phyloP scores from a whole-genome alignment of 495 filamentous ascomycete genomes.

The Cenococcum geophilum region DNA sequence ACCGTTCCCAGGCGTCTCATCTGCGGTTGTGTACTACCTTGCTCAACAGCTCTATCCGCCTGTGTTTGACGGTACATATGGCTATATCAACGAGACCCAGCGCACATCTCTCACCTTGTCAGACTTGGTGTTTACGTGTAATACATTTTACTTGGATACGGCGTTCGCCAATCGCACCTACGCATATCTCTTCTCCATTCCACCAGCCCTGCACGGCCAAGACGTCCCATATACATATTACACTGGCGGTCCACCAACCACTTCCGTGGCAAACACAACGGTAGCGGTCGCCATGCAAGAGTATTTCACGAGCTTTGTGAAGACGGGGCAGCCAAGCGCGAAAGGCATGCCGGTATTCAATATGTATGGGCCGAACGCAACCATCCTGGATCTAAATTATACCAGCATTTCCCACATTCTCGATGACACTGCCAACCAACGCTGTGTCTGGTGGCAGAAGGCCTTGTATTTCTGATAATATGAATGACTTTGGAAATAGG shows the following conservation, averaged over 20 bases:
- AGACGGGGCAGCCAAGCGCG: neutral
- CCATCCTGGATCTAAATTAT: neutral
- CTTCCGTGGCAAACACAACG: conserved; percentile 8
- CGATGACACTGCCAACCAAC: neutral
- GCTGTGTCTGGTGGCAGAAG: conserved; percentile 2
- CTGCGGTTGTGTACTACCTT: neutral
- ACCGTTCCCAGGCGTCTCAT: conserved; percentile 5
- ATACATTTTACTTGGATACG: conserved; percentile 40
- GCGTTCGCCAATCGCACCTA: conserved; percentile 49
- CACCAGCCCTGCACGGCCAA: conserved; percentile 48
- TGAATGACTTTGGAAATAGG: too few relatives aligned
- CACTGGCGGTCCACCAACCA: conserved; percentile 40
- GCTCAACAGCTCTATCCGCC: conserved; percentile 35
- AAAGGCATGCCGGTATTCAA: neutral
- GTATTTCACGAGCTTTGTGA: neutral
- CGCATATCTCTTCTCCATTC: conserved; percentile 54
- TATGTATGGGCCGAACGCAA: neutral
- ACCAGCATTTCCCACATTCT: neutral
- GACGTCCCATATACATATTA: conserved; percentile 52
- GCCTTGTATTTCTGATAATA: conserved; percentile 19
- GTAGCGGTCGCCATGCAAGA: neutral
- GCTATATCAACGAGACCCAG: conserved; percentile 41
- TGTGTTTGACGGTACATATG: conserved; percentile 40
- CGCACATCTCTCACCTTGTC: conserved; percentile 35
- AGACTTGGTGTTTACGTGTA: conserved; percentile 47